Base-by-base conservation (phyloP, 208 protist species). In the Trypanosomatidae sp. region DNA sequence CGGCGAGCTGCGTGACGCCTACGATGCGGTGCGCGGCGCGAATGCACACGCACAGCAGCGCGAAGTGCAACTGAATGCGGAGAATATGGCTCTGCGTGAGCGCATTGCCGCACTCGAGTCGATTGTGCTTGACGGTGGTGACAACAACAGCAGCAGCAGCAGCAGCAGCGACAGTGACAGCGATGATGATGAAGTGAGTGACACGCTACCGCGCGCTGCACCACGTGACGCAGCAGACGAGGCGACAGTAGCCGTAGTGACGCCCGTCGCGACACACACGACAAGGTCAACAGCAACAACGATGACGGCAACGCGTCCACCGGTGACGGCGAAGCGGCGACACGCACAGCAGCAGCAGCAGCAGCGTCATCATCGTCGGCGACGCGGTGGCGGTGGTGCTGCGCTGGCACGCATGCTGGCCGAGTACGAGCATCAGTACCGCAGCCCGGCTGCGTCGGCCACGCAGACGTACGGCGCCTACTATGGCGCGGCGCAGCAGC, bases 71-170 rank as follows among this genome's bases (percentile, higher is more conserved):
- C 59, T 95, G 2, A 90, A 92, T 54, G 76, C 69, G 0, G 84
- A 95, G 52, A 95, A 95, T 48, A 33, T 88, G 2, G 59, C 66
- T 8, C 53, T 92, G 20, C 76, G 79, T 4, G 86, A 94, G 45
- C 67, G 86, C 4, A 78, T 94, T 25, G 57, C 88, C 44, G 66
- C 86, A 58, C 57, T 94, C 13, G 81, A 94, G 49, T 71, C 61
- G 6, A 91, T 94, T 48, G 86, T 73, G 1, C 65, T 94, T 16
- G 58, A 83, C 21, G 54, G 72, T n/a, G 62, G 64, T 6, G 63
- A 61, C 35, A 37, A 37, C 18, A 27, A 65, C 11, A 26, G 46
- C 20, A 45, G 4, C 5, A 28, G 44, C 1, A 39, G 27, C 3
- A 41, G 52, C 2, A 48, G 49, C 2, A 16, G 6, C 5, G 38